Evolutionary conservation across 73 alveolate genomes (phyloP).

Genomic region (Paramecium octaurelia): DNA sequence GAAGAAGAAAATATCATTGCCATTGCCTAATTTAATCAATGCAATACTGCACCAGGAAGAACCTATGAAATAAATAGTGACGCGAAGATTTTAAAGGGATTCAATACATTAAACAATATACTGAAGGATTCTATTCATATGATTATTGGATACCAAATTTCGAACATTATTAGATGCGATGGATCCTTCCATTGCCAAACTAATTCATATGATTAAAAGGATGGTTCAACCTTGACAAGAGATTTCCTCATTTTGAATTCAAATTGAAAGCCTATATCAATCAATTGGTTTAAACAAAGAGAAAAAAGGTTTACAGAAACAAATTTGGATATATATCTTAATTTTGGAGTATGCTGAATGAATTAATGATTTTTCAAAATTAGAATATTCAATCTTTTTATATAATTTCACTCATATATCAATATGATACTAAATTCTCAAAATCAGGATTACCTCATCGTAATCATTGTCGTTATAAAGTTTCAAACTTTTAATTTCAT

Average conservation of each 20-base stretch:
- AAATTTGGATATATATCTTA: neutral
- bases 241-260: neutral
- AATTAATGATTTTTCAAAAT: neutral
- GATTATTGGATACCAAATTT: neutral
- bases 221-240: neutral
- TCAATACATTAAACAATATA: neutral
- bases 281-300: neutral
- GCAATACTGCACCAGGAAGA: neutral
- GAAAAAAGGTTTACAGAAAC: neutral
- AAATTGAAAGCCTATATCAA: neutral
- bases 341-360: neutral
- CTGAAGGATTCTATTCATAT: neutral
- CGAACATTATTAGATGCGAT: neutral
- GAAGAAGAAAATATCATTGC: neutral
- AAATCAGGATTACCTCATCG: no score
- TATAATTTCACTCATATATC: no score
- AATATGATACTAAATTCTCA: no score
- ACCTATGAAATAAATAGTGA: neutral
- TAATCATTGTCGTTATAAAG: no score
- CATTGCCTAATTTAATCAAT: neutral
- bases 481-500: no score
- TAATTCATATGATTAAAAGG: neutral
- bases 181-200: neutral
- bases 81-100: neutral
- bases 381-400: no score